Base-by-base conservation (phyloP, 192 early-diverging fungal species). In the Coemansia guatemalensis region DNA sequence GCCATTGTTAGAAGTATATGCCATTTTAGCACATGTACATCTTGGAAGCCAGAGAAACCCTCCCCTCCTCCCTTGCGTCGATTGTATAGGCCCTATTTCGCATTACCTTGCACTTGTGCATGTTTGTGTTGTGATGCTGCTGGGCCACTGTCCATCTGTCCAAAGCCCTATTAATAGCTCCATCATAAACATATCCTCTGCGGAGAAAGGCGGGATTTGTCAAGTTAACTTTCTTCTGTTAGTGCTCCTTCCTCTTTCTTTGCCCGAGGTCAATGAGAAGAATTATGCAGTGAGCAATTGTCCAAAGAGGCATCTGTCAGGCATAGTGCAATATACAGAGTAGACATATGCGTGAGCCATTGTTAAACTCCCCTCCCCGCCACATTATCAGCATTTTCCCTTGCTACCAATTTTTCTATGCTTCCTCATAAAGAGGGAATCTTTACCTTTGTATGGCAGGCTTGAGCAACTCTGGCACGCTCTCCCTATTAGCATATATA, bases 361-460 rank as follows among this genome's bases (percentile, higher is more conserved):
- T 39, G 35, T 39, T 39, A 8, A 9, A 39, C 4, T 8, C 3
- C 8, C 30, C 30, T 8, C 30, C 30, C 30, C 11, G 35, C 35
- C 35, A 12, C 35, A 39, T 8, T 39, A 30, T 2, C 29, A 30
- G 29, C 29, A 56, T 64, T 33, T 14, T 8, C 44, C 50, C 8
- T 23, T 32, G 23, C 56, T 50, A 30, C 9, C 20, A 27, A 41
- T 59, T 25, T 47, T 27, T 14, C 11, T 39, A n/a, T n/a, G n/a
- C n/a, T 39, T 39, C n/a, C 29, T 50, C n/a, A 32, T 4, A 29
- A 29, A 44, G 53, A 21, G 21, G 11, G 3, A 39, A 5, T 21
- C 65, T 60, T 60, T 64, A 74, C 77, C 71, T 68, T 58, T 80
- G 65, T 18, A 71, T 60, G 17, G 71, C 61, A 11, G 77, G 77